Base-by-base conservation (phyloP, 1,284 basidiomycete genomes). In the Leccinum solheimii region DNA sequence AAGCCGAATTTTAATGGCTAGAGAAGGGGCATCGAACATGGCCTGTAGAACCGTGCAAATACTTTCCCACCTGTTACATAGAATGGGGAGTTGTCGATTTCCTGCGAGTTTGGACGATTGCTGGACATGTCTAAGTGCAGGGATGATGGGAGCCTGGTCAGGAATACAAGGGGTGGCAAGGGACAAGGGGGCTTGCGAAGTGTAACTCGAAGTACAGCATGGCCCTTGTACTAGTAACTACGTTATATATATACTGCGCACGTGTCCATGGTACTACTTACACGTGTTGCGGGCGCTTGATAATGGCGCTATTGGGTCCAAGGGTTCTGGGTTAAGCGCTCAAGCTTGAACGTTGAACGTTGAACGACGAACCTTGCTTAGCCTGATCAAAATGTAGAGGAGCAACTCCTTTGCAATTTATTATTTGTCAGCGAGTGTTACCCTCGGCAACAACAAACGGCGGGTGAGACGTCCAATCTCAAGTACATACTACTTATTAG, bases 1-100 rank as follows among this genome's bases (percentile, higher is more conserved):
- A 32, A 69, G 65, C 7, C 34, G 45, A 0, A 68, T 38, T 14
- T 45, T 36, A 5, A 66, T 61, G n/a, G 19, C 67, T 68, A 45
- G 60, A 21, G 7, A 8, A 51, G 14, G 23, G 23, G 16, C 34
- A 26, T 38, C 21, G 21, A 38, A 34, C 4, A 7, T 3, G 5
- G 23, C 19, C 6, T 40, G 26, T 43, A 36, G 36, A 36, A 36
- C 6, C 1, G 6, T 27, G 34, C 4, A 36, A 55, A 23, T 2
- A 19, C 5, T 19, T 36, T 14, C 62, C 26, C 3, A 67, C 64
- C 54, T 9, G 65, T 57, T 27, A 65, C 51, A 36, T 65, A 23
- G 32, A 61, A 13, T 1, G 40, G 38, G 16, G 61, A 48, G 9
- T 3, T 5, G 27, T 19, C 11, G 3, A 32, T 14, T 9, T 36